phyloP scores from a whole-genome alignment of 306 rosid species.

The Ziziphus jujuba region DNA sequence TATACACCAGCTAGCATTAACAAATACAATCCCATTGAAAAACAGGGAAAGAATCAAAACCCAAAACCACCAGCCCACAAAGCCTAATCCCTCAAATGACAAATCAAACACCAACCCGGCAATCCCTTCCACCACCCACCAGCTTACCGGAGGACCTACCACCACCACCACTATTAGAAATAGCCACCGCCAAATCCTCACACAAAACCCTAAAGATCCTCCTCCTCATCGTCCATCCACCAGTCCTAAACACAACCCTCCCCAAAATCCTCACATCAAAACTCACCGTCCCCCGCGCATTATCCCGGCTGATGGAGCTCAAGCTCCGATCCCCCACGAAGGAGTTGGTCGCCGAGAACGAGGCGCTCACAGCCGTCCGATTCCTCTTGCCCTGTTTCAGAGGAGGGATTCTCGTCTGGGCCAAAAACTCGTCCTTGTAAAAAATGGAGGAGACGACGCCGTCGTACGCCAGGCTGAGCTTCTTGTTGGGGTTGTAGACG shows the following conservation, averaged over 20 bases:
- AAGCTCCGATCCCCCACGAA: slow-evolving; percentile 21
- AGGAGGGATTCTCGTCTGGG: slow-evolving; percentile 45
- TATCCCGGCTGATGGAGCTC: slow-evolving; percentile 34
- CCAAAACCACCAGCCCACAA: too few relatives aligned
- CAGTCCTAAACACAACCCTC: slow-evolving; percentile 51
- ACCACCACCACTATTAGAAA: slow-evolving; percentile 34
- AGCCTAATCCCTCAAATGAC: slow-evolving; percentile 19
- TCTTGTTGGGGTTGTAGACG: slow-evolving; percentile 67
- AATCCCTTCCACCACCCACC: slow-evolving; percentile 39
- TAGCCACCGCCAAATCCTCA: slow-evolving; percentile 31
- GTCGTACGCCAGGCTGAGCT: slow-evolving; percentile 59
- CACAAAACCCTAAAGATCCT: slow-evolving; percentile 59
- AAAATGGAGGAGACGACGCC: slow-evolving; percentile 28
- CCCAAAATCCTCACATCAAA: slow-evolving; percentile 56
- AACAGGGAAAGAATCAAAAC: background rate
- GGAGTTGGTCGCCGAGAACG: slow-evolving; percentile 38
- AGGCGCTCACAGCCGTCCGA: slow-evolving; percentile 33
- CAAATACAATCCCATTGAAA: background rate
- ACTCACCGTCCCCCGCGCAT: slow-evolving; percentile 32
- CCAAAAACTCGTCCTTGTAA: slow-evolving; percentile 29
- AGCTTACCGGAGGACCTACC: slow-evolving; percentile 57
- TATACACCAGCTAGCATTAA: too few relatives aligned
- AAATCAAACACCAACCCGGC: slow-evolving; percentile 66
- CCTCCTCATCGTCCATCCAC: slow-evolving; percentile 71
- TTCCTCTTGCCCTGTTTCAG: slow-evolving; percentile 50